These are phyloP conservation scores for Trichoderma sp. DNA, from an alignment of 2,329 filamentous ascomycete species.

Conservation along the genomic window DNA sequence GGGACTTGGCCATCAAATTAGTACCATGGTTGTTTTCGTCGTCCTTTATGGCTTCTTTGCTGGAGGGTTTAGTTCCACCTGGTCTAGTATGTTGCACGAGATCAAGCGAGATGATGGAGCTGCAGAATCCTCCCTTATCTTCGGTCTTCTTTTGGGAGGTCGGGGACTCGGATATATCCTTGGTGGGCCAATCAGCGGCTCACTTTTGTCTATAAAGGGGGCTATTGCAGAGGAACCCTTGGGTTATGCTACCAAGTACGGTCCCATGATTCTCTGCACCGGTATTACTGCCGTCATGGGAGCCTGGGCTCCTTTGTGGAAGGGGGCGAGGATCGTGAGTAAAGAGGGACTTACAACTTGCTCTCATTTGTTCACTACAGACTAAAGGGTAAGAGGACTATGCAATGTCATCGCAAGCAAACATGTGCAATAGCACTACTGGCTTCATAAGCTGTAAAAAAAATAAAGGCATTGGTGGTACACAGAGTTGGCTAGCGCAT, in stretches of 20 bases:
- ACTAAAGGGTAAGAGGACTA: background rate
- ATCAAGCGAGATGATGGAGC: constrained; percentile 29
- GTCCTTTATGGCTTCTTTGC: constrained; percentile 66
- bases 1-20: constrained; percentile 57
- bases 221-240: constrained; percentile 31
- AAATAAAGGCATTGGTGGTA: background rate
- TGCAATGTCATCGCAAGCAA: background rate
- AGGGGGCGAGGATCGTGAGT: constrained; percentile 12
- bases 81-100: constrained; percentile 57
- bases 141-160: constrained; percentile 58
- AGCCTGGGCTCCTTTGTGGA: constrained; percentile 42
- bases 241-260: constrained; percentile 36
- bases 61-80: constrained; percentile 63
- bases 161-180: constrained; percentile 62
- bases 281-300: constrained; percentile 35
- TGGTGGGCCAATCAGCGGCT: constrained; percentile 56
- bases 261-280: constrained; percentile 37
- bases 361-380: background rate
- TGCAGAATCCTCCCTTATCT: constrained; percentile 55
- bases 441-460: background rate
- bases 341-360: background rate
- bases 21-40: constrained; percentile 60
- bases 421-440: background rate
- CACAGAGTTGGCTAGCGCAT: background rate
- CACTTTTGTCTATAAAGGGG: constrained; percentile 30